Percentiles rank a stretch among this genome's conserved stretches.
Evolutionary conservation across 2,329 filamentous ascomycete species (phyloP).

Genomic region (Colletotrichum echinochloae): DNA sequence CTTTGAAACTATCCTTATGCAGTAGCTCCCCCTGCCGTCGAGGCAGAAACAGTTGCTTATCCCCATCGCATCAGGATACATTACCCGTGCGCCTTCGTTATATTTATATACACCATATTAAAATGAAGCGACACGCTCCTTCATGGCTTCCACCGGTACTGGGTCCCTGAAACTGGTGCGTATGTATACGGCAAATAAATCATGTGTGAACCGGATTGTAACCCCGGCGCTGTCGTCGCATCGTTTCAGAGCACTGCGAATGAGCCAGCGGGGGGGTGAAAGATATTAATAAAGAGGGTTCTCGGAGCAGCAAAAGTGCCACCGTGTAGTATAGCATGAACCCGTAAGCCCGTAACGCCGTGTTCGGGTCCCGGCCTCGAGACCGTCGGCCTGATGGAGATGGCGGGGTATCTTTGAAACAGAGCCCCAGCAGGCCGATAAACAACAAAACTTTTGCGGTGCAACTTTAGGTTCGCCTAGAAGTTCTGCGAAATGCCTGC

Average conservation of each 20-base stretch:
- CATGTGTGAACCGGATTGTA: constrained; percentile 39
- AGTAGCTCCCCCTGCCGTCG: constrained; percentile 10
- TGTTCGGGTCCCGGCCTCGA: constrained; percentile 16
- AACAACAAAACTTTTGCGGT: constrained; percentile 11
- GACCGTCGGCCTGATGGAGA: constrained; percentile 26
- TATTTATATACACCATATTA: constrained; percentile 29
- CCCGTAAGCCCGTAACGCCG: constrained; percentile 33
- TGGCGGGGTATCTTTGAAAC: constrained; percentile 38
- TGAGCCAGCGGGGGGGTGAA: constrained; percentile 5
- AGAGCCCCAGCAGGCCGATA: constrained; percentile 28
- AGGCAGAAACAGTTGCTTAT: constrained; percentile 13
- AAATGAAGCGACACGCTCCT: constrained; percentile 13
- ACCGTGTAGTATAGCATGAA: constrained; percentile 15
- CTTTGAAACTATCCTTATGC: constrained; percentile 25
- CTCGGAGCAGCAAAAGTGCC: not conserved
- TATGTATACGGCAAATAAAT: constrained; percentile 36
- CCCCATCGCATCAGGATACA: not conserved
- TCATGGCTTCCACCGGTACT: not conserved
- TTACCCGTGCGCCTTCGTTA: constrained; percentile 14
- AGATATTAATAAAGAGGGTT: constrained; percentile 27
- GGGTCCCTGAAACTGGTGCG: not conserved
- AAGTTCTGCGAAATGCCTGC: constrained; percentile 98
- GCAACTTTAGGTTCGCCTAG: constrained; percentile 54
- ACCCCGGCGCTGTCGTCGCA: constrained; percentile 7
- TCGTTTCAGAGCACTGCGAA: not conserved